Percentiles rank a stretch among this genome's conserved stretches.
These are phyloP conservation scores for Colletotrichum melonis DNA, from an alignment of 2,329 filamentous ascomycete species.

Conservation along the genomic window DNA sequence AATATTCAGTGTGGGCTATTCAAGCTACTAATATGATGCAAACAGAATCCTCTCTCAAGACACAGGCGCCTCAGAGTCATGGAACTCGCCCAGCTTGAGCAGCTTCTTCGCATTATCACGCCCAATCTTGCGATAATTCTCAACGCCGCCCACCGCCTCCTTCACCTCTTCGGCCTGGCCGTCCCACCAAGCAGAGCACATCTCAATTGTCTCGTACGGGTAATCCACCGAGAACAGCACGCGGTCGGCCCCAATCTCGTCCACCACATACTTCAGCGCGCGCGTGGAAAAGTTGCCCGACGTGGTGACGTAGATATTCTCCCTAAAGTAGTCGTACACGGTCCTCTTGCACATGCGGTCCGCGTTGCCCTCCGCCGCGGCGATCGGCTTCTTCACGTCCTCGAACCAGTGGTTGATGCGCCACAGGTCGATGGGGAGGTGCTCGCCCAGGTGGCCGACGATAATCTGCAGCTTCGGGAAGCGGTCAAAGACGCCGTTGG, in stretches of 20 bases:
- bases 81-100: conserved; percentile 51
- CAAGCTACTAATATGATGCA: background rate
- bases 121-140: conserved; percentile 53
- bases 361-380: conserved; percentile 42
- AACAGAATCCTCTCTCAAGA: background rate
- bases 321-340: conserved; percentile 62
- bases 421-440: conserved; percentile 61
- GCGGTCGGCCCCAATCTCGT: conserved; percentile 60
- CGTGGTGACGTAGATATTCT: conserved; percentile 69
- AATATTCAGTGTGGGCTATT: no score
- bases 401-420: conserved; percentile 67
- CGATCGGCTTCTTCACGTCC: conserved; percentile 63
- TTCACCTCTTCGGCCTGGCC: conserved; percentile 40
- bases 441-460: conserved; percentile 61
- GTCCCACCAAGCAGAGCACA: conserved; percentile 56
- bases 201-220: conserved; percentile 59
- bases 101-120: conserved; percentile 55
- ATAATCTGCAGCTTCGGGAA: conserved; percentile 58
- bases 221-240: conserved; percentile 66
- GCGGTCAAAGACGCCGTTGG: conserved; percentile 62
- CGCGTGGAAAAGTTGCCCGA: conserved; percentile 66
- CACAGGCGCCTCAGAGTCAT: conserved; percentile 42
- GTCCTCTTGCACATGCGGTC: conserved; percentile 56
- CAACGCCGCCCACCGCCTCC: conserved; percentile 28
- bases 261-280: conserved; percentile 61